Conservation (phyloP, 331 rosid genomes). For the Rhamnella rubrinervis region DNA sequence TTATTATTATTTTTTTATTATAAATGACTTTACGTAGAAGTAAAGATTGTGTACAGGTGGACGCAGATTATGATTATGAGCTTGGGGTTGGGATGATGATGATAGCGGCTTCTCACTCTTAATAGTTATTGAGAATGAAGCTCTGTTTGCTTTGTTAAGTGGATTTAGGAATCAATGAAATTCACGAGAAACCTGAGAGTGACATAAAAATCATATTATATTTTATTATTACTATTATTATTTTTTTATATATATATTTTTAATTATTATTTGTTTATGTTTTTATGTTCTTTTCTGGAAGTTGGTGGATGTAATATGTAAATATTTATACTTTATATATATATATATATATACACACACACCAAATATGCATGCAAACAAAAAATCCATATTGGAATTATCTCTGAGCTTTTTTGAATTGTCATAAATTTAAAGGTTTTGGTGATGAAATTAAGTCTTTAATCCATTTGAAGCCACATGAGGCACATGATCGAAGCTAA, state of each 20-base stretch:
- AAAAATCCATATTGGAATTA: neutral
- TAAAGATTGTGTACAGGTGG: conserved; percentile 46
- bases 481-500: conserved; percentile 5
- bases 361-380: neutral
- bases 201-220: conserved; percentile 21
- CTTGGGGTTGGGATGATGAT: neutral
- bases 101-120: conserved; percentile 1
- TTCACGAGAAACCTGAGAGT: conserved; percentile 61
- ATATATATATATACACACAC: too few relatives aligned
- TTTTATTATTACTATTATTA: neutral
- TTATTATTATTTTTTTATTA: conserved; percentile 10
- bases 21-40: conserved; percentile 51
- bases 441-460: too few relatives aligned
- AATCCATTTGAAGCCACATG: neutral
- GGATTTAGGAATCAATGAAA: conserved; percentile 48
- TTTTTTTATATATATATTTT: neutral
- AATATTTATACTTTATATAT: neutral
- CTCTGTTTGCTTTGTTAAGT: conserved; percentile 32
- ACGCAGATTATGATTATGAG: conserved; percentile 1
- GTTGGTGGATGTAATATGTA: neutral
- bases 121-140: conserved; percentile 16
- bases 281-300: neutral
- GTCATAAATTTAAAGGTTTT: too few relatives aligned
- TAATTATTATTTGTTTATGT: neutral
- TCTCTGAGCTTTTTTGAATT: too few relatives aligned